These are phyloP conservation scores for Lachancea quebecensis DNA, from an alignment of 805 yeast genomes.

Conservation along the genomic window DNA sequence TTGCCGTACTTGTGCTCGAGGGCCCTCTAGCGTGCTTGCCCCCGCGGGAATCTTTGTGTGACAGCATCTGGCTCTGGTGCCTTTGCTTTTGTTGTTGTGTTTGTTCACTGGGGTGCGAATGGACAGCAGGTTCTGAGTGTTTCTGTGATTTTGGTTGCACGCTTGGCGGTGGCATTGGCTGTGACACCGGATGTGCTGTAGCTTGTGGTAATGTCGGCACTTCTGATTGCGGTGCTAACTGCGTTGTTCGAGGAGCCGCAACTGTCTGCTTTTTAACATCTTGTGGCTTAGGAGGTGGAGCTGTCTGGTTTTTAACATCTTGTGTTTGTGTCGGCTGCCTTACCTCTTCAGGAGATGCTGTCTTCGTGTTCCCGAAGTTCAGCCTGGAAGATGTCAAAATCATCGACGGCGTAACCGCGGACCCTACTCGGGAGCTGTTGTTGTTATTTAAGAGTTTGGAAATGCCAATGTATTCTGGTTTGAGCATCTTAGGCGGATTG, in stretches of 20 bases:
- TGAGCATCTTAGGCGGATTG: slow-evolving; percentile 26
- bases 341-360: too few species aligned
- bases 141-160: too few species aligned
- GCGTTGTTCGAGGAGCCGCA: too few species aligned
- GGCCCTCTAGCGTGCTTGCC: slow-evolving; percentile 5
- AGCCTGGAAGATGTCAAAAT: slow-evolving; percentile 13
- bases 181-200: too few species aligned
- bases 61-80: neutral
- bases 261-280: too few species aligned
- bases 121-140: too few species aligned
- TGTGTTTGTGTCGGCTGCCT: too few species aligned
- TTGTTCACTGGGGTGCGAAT: neutral
- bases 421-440: neutral
- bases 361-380: neutral
- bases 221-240: neutral
- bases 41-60: neutral
- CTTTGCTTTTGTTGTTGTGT: neutral
- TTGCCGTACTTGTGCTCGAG: slow-evolving; percentile 10
- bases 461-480: slow-evolving; percentile 20
- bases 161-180: too few species aligned
- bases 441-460: slow-evolving; percentile 2
- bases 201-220: neutral
- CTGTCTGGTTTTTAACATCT: too few species aligned
- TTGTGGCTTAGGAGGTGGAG: too few species aligned
- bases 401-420: slow-evolving; percentile 14